Conservation (phyloP, 441 rosid species). For the Populus hybrid region DNA sequence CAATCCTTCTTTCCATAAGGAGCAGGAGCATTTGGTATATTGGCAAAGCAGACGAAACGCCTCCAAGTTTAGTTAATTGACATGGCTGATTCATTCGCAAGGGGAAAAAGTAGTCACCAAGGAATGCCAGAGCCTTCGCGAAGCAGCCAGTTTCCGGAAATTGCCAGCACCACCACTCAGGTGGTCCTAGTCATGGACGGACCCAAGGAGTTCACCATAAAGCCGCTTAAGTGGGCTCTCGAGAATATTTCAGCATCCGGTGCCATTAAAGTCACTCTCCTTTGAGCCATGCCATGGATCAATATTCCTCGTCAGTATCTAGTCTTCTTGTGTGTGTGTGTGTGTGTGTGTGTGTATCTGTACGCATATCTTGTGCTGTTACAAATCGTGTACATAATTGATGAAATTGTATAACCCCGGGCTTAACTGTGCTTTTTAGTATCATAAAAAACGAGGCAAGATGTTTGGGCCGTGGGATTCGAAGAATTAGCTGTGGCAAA, state of each 20-base stretch:
- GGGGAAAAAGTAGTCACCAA: slow-evolving; percentile 8
- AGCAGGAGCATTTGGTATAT: background rate
- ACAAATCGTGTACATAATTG: too few species aligned
- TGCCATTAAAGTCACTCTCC: slow-evolving; percentile 32
- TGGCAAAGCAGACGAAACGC: background rate
- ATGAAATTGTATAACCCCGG: too few species aligned
- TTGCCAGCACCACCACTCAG: slow-evolving; percentile 18
- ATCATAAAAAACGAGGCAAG: slow-evolving; percentile 38
- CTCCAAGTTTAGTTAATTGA: background rate
- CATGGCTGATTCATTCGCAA: slow-evolving; percentile 14
- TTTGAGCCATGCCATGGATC: slow-evolving; percentile 56
- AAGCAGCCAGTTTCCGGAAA: slow-evolving; percentile 21
- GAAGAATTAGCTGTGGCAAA: slow-evolving; percentile 27
- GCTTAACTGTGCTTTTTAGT: slow-evolving; percentile 23
- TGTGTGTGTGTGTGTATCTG: too few species aligned
- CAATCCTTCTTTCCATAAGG: background rate
- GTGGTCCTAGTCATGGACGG: slow-evolving; percentile 56
- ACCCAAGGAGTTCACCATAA: slow-evolving; percentile 34
- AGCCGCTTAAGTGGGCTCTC: slow-evolving; percentile 50
- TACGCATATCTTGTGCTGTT: too few species aligned
- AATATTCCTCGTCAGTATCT: slow-evolving; percentile 44
- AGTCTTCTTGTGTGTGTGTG: background rate
- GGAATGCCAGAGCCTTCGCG: slow-evolving; percentile 3
- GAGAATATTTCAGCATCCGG: slow-evolving; percentile 33
- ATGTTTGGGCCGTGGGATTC: slow-evolving; percentile 42